These are phyloP conservation scores for Saccharomycopsis babjevae DNA, from an alignment of 805 yeast genomes.

Conservation along the genomic window DNA sequence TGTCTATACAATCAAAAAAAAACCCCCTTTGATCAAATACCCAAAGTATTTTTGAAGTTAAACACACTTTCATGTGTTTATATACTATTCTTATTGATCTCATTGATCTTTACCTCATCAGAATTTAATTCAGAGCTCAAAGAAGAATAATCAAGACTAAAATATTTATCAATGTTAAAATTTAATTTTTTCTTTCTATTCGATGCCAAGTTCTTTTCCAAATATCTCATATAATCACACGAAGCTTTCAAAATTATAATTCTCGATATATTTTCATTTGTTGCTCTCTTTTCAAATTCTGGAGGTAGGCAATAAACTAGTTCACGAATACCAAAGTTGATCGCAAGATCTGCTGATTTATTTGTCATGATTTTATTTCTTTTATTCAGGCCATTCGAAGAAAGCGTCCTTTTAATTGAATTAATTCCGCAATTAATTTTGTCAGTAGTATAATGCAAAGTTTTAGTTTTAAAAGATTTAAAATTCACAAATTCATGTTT, in stretches of 20 bases:
- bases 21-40: too few species aligned
- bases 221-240: not conserved
- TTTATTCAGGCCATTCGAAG: not conserved
- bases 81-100: too few species aligned
- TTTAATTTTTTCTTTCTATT: not conserved
- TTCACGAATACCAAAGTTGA: not conserved
- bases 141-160: not conserved
- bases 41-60: not conserved
- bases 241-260: not conserved
- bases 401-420: not conserved
- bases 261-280: not conserved
- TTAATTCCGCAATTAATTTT: not conserved
- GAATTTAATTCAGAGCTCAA: not conserved
- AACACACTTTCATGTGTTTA: not conserved
- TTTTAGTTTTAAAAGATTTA: not conserved
- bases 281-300: not conserved
- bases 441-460: not conserved
- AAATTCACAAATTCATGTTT: not conserved
- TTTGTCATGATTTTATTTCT: not conserved
- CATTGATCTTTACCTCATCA: too few species aligned
- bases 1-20: too few species aligned
- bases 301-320: not conserved
- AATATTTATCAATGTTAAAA: not conserved
- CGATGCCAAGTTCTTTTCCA: not conserved
- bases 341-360: not conserved